Evolutionary conservation across 805 yeast genomes (phyloP).

Genomic region (Suhomyces prunicola): DNA sequence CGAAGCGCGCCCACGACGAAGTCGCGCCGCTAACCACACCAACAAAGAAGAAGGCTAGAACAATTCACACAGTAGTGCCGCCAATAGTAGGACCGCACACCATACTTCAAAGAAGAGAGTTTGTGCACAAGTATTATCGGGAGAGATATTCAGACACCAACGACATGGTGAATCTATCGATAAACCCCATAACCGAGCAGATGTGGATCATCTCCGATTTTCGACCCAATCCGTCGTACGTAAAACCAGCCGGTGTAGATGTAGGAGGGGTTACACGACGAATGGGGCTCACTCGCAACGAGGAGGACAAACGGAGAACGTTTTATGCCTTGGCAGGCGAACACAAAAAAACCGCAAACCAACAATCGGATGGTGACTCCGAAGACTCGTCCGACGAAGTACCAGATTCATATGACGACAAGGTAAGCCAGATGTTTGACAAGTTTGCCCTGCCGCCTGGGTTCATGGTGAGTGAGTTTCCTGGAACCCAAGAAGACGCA

Average conservation of each 20-base stretch:
- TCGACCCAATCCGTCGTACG: conserved; percentile 25
- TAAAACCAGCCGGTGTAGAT: conserved; percentile 4
- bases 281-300: conserved; percentile 13
- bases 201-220: conserved; percentile 38
- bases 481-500: conserved; percentile 29
- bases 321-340: conserved; percentile 11
- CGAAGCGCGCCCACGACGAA: not conserved
- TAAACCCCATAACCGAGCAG: conserved; percentile 37
- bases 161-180: conserved; percentile 21
- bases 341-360: not conserved
- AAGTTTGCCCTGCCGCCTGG: conserved; percentile 41
- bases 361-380: not conserved
- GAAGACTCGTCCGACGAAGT: not conserved
- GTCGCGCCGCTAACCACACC: not conserved
- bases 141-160: conserved; percentile 17
- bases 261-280: conserved; percentile 9
- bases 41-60: not conserved
- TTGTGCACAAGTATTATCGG: conserved; percentile 23
- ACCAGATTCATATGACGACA: conserved; percentile 12
- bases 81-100: conserved; percentile 14
- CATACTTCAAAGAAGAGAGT: conserved; percentile 32
- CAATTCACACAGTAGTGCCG: not conserved
- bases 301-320: conserved; percentile 12
- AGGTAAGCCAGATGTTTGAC: conserved; percentile 32
- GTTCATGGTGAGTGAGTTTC: conserved; percentile 37